These are phyloP conservation scores for Talaromyces sp. DNA, from an alignment of 2,329 filamentous ascomycete species.

Conservation along the genomic window DNA sequence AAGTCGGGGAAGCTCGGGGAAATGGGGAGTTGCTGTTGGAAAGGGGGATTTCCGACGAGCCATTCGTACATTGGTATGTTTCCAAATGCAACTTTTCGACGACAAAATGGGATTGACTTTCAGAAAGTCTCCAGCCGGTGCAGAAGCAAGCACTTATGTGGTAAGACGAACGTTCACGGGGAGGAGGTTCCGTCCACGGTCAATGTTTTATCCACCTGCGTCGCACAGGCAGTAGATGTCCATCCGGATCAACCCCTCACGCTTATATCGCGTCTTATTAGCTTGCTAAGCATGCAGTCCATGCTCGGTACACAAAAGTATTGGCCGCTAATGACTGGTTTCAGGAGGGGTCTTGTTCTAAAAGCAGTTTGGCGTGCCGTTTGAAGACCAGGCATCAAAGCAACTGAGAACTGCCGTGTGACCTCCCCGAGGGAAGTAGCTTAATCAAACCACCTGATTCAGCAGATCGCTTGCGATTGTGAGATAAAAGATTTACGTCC, in stretches of 20 bases:
- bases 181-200: background rate
- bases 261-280: background rate
- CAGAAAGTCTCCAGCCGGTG: background rate
- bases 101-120: background rate
- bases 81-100: background rate
- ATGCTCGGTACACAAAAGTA: background rate
- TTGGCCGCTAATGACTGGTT: background rate
- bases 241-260: background rate
- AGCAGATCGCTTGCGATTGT: background rate
- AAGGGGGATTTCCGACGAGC: conserved; percentile 1
- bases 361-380: background rate
- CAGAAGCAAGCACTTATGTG: background rate
- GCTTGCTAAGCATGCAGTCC: background rate
- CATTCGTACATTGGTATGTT: background rate
- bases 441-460: background rate
- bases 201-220: background rate
- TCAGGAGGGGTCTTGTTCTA: background rate
- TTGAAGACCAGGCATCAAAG: background rate
- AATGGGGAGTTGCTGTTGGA: background rate
- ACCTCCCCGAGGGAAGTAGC: background rate
- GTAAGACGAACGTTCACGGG: background rate
- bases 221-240: background rate
- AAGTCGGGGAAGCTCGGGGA: background rate
- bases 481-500: background rate
- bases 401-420: background rate